Evolutionary conservation across 305 asterid species (phyloP).

Genomic region (Petunia hybrid): DNA sequence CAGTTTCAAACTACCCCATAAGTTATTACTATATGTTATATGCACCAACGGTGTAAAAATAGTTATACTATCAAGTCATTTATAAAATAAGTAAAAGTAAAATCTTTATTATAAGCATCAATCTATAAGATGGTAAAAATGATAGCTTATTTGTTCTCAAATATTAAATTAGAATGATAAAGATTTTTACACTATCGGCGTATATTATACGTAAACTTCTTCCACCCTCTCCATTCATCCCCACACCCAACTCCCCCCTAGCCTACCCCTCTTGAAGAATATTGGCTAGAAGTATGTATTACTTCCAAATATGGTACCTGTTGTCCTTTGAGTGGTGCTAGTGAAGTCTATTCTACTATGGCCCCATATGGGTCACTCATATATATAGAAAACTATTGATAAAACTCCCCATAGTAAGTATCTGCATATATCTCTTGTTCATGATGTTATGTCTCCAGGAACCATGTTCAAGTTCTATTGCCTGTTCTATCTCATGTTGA

Average conservation of each 20-base stretch:
- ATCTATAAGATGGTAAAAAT: too few relatives aligned
- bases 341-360: slow-evolving; percentile 43
- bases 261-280: background rate
- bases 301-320: slow-evolving; percentile 25
- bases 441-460: slow-evolving; percentile 26
- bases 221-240: background rate
- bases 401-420: slow-evolving; percentile 25
- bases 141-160: too few relatives aligned
- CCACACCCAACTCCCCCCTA: background rate
- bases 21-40: too few relatives aligned
- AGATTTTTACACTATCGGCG: too few relatives aligned
- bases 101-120: too few relatives aligned
- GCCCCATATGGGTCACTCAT: slow-evolving; percentile 49
- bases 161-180: too few relatives aligned
- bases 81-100: too few relatives aligned
- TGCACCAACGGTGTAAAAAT: too few relatives aligned
- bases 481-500: slow-evolving; percentile 37
- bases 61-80: too few relatives aligned
- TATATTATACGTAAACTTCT: background rate
- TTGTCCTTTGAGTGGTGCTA: slow-evolving; percentile 39
- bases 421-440: slow-evolving; percentile 16
- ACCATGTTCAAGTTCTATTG: slow-evolving; percentile 41
- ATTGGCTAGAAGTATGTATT: background rate
- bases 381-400: slow-evolving; percentile 27
- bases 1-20: slow-evolving; percentile 32